These are phyloP conservation scores for Trichoderma aggressivum DNA, from an alignment of 2,329 filamentous ascomycete species.

Conservation along the genomic window DNA sequence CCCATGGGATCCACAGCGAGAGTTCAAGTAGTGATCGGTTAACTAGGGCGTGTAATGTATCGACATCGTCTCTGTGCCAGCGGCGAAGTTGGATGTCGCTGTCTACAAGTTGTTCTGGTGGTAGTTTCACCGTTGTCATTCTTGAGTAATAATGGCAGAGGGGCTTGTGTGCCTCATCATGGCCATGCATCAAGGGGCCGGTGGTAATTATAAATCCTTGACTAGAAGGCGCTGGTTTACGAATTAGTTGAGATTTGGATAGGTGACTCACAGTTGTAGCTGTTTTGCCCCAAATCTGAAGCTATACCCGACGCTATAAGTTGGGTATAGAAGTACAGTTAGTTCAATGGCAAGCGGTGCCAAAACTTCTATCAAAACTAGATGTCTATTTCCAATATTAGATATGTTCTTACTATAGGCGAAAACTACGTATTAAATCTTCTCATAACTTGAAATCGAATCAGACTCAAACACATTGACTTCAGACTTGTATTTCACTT, in stretches of 20 bases:
- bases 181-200: not conserved
- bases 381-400: not conserved
- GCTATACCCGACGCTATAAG: not conserved
- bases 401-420: not conserved
- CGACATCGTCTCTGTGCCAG: slow-evolving; percentile 19
- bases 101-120: slow-evolving; percentile 19
- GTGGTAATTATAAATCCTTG: not conserved
- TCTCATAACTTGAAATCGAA: not conserved
- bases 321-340: not conserved
- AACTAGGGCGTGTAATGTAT: slow-evolving; percentile 15
- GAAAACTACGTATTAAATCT: not conserved
- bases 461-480: not conserved
- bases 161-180: not conserved
- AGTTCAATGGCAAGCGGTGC: not conserved
- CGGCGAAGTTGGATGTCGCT: slow-evolving; percentile 19
- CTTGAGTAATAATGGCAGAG: not conserved
- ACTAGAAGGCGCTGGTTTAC: not conserved
- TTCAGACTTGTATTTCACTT: not conserved
- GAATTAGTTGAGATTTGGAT: not conserved
- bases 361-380: not conserved
- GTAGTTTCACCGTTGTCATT: not conserved
- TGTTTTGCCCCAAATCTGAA: not conserved
- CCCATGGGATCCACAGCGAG: slow-evolving; percentile 16
- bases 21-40: slow-evolving; percentile 20
- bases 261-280: not conserved